A percentile compares a stretch with the other conserved stretches of the same genome.
Evolutionary conservation across 31 red algal genomes (phyloP).

Genomic region (Endocladia muricata): DNA sequence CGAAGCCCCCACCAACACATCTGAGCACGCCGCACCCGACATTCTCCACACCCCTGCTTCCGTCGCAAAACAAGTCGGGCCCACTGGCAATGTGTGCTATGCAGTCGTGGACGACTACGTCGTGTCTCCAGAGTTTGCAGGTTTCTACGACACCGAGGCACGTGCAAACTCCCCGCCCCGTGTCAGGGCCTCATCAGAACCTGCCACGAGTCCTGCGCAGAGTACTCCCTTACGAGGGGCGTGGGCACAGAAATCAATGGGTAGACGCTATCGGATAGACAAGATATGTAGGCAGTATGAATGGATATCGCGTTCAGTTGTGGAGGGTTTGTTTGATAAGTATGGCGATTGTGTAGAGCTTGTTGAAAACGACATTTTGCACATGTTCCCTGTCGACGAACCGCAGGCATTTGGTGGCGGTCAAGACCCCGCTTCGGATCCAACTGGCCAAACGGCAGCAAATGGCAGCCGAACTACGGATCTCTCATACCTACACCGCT

Average conservation of each 20-base stretch:
- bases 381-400: conserved; percentile 53
- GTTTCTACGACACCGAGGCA: neutral
- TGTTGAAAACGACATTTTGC: conserved; percentile 46
- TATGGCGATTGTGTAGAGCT: conserved; percentile 54
- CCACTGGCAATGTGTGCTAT: neutral
- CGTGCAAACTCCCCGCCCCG: neutral
- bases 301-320: conserved; percentile 29
- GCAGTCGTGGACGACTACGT: neutral
- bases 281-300: conserved; percentile 27
- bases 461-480: neutral
- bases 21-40: neutral
- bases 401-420: conserved; percentile 42
- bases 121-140: neutral
- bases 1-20: neutral
- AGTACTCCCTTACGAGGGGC: conserved; percentile 14
- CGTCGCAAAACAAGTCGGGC: neutral
- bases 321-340: conserved; percentile 16
- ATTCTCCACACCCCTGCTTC: neutral
- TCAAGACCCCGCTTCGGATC: neutral
- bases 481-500: neutral
- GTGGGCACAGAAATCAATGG: conserved; percentile 47
- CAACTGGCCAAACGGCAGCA: neutral
- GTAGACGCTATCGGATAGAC: conserved; percentile 30
- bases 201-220: neutral
- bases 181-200: neutral